Base-by-base conservation (phyloP, 2,329 filamentous ascomycete species). In the Penicillium brasilianum region DNA sequence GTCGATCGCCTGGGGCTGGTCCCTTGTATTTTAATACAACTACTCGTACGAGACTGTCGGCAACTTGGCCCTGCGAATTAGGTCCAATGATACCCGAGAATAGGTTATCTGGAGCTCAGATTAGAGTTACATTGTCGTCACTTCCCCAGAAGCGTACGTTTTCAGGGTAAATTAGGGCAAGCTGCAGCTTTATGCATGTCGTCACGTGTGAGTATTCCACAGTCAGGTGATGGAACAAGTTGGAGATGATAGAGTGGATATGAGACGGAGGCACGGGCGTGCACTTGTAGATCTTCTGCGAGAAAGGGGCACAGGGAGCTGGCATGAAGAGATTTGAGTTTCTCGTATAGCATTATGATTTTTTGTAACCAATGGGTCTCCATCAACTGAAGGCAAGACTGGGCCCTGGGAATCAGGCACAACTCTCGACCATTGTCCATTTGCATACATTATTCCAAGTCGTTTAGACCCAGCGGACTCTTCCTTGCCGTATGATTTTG, bases 141-240 rank as follows among this genome's bases (percentile, higher is more conserved):
- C 8, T 6, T 49, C 44, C 16, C 25, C 8, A 34, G 13, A 34
- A 20, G 48, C 25, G 5, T 34, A 34, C 48, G 28, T 32, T 20
- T 34, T 14, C 28, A n/a, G 39, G 9, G 3, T 18, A 30, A 25
- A 36, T 61, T 61, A 58, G 55, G 59, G 55, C 59, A 58, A 39
- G 16, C 59, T 57, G 34, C 49, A 36, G 41, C 14, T 49, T 49
- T 50, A 55, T 61, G 54, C 59, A 58, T 37, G 59, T 18, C 13
- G n/a, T 61, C 59, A 58, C 55, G 55, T 61, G 59, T 55, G 55
- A 53, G 46, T 28, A 20, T 20, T 25, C 48, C 22, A 55, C 13
- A 50, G 36, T 43, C 50, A 49, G 48, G 48, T 50, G 28, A 41
- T 49, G 44, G 44, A 8, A n/a, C 25, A 16, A 9, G 28, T 16